These are phyloP conservation scores for Solanum ossicruentum DNA, from an alignment of 257 asterid genomes.

Conservation along the genomic window DNA sequence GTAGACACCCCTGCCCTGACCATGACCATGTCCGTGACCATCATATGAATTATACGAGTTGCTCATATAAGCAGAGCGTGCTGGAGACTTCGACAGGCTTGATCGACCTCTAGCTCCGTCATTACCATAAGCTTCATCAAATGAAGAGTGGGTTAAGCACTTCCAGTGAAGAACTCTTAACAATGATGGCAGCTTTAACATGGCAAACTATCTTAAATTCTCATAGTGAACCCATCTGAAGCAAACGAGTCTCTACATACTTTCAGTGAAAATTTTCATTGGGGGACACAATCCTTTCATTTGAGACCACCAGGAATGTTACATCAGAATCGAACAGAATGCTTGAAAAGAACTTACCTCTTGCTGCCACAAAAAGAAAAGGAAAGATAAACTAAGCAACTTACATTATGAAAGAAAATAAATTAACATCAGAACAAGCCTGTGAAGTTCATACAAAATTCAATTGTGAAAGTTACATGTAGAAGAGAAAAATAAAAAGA, in stretches of 20 bases:
- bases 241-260: constrained; percentile 58
- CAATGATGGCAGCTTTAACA: constrained; percentile 82
- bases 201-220: constrained; percentile 54
- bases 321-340: constrained; percentile 73
- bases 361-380: constrained; percentile 64
- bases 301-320: constrained; percentile 70
- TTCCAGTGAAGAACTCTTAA: constrained; percentile 55
- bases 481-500: background rate
- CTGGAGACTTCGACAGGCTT: constrained; percentile 84
- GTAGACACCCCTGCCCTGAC: constrained; percentile 55
- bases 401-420: background rate
- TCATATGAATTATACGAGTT: constrained; percentile 49
- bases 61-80: constrained; percentile 30
- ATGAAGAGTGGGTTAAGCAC: constrained; percentile 85
- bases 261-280: constrained; percentile 40
- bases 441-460: background rate
- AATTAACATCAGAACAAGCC: background rate
- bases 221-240: constrained; percentile 53
- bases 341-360: constrained; percentile 98
- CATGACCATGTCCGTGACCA: constrained; percentile 51
- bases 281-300: constrained; percentile 46
- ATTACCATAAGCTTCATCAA: constrained; percentile 94
- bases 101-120: constrained; percentile 86
- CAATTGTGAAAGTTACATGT: background rate
- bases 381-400: constrained; percentile 13